Evolutionary conservation across 2,329 filamentous ascomycete species (phyloP).

Genomic region (Fusarium udum): DNA sequence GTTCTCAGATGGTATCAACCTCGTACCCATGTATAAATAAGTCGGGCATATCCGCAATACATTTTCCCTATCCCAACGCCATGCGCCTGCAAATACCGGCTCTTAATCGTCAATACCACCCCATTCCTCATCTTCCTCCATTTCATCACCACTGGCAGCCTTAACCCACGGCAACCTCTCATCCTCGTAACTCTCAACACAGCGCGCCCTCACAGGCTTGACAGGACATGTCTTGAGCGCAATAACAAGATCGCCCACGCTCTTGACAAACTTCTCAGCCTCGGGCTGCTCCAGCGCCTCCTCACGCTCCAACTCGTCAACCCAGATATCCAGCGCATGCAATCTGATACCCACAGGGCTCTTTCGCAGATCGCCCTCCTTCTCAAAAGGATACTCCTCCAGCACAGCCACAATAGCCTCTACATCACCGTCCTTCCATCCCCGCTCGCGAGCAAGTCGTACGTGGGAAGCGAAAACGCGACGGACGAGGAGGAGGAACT

Average conservation of each 20-base stretch:
- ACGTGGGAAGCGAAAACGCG: constrained; percentile 80
- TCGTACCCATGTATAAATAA: constrained; percentile 27
- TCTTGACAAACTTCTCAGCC: constrained; percentile 60
- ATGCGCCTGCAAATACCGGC: constrained; percentile 32
- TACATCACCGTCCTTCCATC: constrained; percentile 46
- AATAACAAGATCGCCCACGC: constrained; percentile 65
- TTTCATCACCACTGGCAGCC: constrained; percentile 46
- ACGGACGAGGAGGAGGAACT: constrained; percentile 87
- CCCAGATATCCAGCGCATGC: constrained; percentile 89
- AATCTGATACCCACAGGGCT: constrained; percentile 86
- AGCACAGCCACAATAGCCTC: constrained; percentile 44
- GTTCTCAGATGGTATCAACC: constrained; percentile 39
- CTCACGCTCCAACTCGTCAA: constrained; percentile 85
- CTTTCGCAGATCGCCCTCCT: constrained; percentile 57
- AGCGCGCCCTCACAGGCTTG: constrained; percentile 77
- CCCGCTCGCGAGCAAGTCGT: constrained; percentile 51
- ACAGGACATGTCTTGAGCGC: constrained; percentile 67
- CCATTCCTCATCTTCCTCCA: constrained; percentile 62
- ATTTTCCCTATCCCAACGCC: constrained; percentile 42
- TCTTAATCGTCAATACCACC: constrained; percentile 73
- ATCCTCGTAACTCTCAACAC: constrained; percentile 76
- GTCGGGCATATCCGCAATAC: constrained; percentile 5
- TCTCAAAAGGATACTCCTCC: constrained; percentile 47
- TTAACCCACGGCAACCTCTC: constrained; percentile 73
- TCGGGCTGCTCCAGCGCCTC: constrained; percentile 58